Base-by-base conservation (phyloP, 2,329 filamentous ascomycete species). In the Colletotrichum phormii region DNA sequence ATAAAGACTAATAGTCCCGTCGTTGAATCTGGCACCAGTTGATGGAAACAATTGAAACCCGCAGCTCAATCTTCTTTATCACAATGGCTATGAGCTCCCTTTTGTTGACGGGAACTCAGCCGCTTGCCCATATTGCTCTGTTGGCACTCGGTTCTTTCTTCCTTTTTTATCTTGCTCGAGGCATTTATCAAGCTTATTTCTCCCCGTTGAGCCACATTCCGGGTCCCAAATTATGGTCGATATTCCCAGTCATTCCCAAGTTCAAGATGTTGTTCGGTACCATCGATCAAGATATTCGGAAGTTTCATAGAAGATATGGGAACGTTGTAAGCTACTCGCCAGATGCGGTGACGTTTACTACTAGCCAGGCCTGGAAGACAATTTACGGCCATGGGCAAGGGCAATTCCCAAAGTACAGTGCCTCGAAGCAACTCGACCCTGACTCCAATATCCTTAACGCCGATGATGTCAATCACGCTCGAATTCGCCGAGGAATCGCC, bases 291-390 rank as follows among this genome's bases (percentile, higher is more conserved):
- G 58, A 79, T 64, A 65, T 81, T 46, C 76, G 76, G 22, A 71
- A 72, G 4, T 76, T 85, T 24, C 84, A 85, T 75, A 73, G 78
- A 5, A 74, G 78, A 42, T 85, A 85, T 71, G 86, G 86, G 12
- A 79, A 80, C 2, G 80, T 87, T 1, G 84, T 88, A 9, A 83
- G 86, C 13, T 77, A 86, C 49, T 81, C 80, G 3, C 85, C 86
- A 1, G 80, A 85, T 65, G 84, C 87, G 73, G 79, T 88, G 2
- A 82, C 84, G 1, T 88, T 85, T 75, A 82, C 78, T 46, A 76
- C 79, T 15, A 77, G 77, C 4, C 63, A 79, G 2, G 76, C 75
- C 1, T 84, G 82, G 80, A 80, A 82, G 75, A 82, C 86, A 46
- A 84, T 86, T 33, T 57, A 68, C 18, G 65, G 58, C 18, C 37